These are phyloP conservation scores for Diversispora eburnea DNA, from an alignment of 192 early-diverging fungal species.

Conservation along the genomic window DNA sequence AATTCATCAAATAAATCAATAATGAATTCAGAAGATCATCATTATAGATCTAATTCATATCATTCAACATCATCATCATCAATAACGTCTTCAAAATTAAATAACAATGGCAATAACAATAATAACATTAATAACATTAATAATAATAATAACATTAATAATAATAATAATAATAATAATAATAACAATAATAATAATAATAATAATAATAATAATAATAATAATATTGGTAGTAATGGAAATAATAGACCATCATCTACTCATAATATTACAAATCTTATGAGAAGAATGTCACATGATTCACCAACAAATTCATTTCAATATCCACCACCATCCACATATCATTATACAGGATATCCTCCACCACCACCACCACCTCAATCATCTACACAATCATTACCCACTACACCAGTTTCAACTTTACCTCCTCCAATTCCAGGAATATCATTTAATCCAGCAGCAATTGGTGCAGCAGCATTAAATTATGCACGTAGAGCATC, in stretches of 20 bases:
- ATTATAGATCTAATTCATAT: constrained; percentile 24
- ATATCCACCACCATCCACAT: constrained; percentile 3
- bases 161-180: no score
- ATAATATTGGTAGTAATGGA: constrained; percentile 1
- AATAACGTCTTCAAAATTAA: constrained; percentile 12
- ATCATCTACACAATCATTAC: constrained; percentile 23
- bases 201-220: constrained; percentile 26
- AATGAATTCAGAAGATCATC: constrained; percentile 17
- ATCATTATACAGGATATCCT: constrained; percentile 15
- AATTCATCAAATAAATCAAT: constrained; percentile 20
- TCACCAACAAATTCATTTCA: constrained; percentile 18
- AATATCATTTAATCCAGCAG: constrained; percentile 14
- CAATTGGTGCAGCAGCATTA: constrained; percentile 2
- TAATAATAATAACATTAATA: constrained; percentile 4
- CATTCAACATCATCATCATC: constrained; percentile 18
- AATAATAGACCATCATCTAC: constrained; percentile 1
- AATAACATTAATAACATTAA: constrained; percentile 28
- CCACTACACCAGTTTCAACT: constrained; percentile 16
- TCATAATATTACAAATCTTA: constrained; percentile 14
- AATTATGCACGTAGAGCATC: constrained; percentile 23
- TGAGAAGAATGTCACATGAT: constrained; percentile 25
- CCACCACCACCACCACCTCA: constrained; percentile 5
- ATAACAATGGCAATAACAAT: constrained; percentile 14
- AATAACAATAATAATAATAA: background rate
- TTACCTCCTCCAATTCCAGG: constrained; percentile 12